Conservation (phyloP, 192 early-diverging fungal genomes). For the Coemansia erecta region DNA sequence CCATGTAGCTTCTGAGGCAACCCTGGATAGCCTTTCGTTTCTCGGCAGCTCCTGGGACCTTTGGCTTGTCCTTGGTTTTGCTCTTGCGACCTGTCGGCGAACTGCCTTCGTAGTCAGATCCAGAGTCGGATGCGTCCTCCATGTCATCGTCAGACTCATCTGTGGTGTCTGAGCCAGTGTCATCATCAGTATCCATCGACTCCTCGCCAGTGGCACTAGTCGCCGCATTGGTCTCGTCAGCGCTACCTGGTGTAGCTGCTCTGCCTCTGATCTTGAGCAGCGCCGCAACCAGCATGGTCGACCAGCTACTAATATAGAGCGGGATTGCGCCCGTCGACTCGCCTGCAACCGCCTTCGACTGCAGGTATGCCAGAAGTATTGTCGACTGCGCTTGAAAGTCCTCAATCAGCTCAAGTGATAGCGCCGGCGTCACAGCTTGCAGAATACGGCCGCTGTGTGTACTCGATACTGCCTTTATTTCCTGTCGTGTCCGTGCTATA, state of each 20-base stretch:
- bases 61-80: neutral
- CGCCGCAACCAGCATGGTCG: slow-evolving; percentile 29
- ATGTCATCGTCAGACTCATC: neutral
- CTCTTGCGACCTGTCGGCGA: neutral
- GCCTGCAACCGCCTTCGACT: slow-evolving; percentile 23
- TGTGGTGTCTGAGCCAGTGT: neutral
- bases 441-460: neutral
- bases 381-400: slow-evolving; percentile 18
- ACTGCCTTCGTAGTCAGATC: neutral
- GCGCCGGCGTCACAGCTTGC: slow-evolving; percentile 10
- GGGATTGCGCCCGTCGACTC: slow-evolving; percentile 39
- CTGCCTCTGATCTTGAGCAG: slow-evolving; percentile 22
- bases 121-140: neutral
- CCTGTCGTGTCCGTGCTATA: slow-evolving; percentile 31
- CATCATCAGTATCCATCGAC: neutral
- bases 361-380: slow-evolving; percentile 30
- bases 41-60: neutral
- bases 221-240: neutral
- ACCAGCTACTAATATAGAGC: slow-evolving; percentile 39
- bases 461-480: slow-evolving; percentile 1
- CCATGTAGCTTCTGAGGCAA: slow-evolving; percentile 37
- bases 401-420: slow-evolving; percentile 26
- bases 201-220: neutral
- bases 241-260: neutral
- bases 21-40: slow-evolving; percentile 34